Evolutionary conservation across 1,284 basidiomycete species (phyloP).

Genomic region (Ustilago lituana): DNA sequence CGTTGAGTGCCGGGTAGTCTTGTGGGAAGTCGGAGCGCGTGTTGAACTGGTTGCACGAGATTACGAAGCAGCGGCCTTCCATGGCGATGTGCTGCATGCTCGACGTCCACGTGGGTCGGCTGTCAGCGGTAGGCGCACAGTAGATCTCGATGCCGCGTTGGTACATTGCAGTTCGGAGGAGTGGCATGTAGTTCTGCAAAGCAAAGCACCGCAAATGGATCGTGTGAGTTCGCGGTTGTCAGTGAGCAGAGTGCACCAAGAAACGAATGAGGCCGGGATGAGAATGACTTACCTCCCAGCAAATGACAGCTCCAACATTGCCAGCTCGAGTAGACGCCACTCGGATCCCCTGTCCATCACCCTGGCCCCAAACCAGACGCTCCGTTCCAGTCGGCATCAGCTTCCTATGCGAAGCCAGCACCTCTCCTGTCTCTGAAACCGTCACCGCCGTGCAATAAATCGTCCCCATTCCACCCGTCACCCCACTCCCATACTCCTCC

Average conservation of each 20-base stretch:
- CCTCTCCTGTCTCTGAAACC: constrained; percentile 73
- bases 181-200: constrained; percentile 79
- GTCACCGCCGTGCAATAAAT: constrained; percentile 78
- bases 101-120: constrained; percentile 74
- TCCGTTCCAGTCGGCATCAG: constrained; percentile 77
- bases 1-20: constrained; percentile 69
- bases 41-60: constrained; percentile 73
- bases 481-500: constrained; percentile 32
- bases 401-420: constrained; percentile 77
- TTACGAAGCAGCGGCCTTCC: constrained; percentile 80
- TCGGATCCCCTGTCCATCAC: constrained; percentile 64
- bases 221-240: too few relatives aligned
- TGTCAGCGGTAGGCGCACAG: constrained; percentile 78
- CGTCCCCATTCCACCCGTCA: constrained; percentile 71
- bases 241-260: too few relatives aligned
- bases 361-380: constrained; percentile 76
- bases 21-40: constrained; percentile 71
- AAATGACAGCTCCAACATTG: constrained; percentile 35
- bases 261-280: too few relatives aligned
- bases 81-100: constrained; percentile 79
- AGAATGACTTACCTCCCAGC: constrained; percentile 48
- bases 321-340: constrained; percentile 62
- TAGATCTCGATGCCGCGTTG: constrained; percentile 75
- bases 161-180: constrained; percentile 73
- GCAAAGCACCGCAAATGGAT: too few relatives aligned